Evolutionary conservation across 75 land plant species (phyloP), one percentile per base, ranked within the genome.

Genomic region (Ceratopteris richardii): DNA sequence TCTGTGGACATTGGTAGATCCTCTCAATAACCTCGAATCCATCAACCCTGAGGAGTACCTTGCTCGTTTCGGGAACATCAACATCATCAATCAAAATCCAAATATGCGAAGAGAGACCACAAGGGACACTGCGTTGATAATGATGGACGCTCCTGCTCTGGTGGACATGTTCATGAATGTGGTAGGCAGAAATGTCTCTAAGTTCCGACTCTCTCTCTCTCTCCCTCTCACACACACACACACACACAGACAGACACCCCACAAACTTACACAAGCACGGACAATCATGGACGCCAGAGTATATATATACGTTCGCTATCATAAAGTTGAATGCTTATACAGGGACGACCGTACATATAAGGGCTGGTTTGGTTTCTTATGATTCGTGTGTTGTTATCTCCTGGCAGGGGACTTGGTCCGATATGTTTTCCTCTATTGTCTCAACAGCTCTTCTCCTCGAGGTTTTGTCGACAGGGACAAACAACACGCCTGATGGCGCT

Each of bases 141-240:
- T 80, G 52, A 80, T 86, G 82, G 80, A 86, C 37, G 84, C 69
- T 13, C 57, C 76, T 18, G 67, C 57, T 40, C 66, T 88, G 24
- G 83, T 88, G 17, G 83, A 88, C 63, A 79, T 77, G 25, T 86
- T 85, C 2, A 82, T 85, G 86, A 83, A 88, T 54, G 73, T 60
- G 75, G 88, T 87, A 73, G 65, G 79, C 18, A 21, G 37, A 4
- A 33, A 9, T 33, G 37, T 33, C 37, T 33, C 37, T 33, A 3
- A 4, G 7, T n/a, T 33, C 37, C 9, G 7, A 4, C 51, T 24
- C 25, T 50, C 51, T 50, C 51, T 50, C 51, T 50, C 51, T 50
- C 51, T 50, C 51, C 12, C 51, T 50, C 51, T 50, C 51, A 4
- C 51, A 4, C 51, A 4, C 51, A 4, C 51, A 4, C 51, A 4